A percentile compares a stretch with the other conserved stretches of the same genome.
Evolutionary conservation across 2,329 filamentous ascomycete species (phyloP).

Genomic region (Ceratocystiopsis minuta): DNA sequence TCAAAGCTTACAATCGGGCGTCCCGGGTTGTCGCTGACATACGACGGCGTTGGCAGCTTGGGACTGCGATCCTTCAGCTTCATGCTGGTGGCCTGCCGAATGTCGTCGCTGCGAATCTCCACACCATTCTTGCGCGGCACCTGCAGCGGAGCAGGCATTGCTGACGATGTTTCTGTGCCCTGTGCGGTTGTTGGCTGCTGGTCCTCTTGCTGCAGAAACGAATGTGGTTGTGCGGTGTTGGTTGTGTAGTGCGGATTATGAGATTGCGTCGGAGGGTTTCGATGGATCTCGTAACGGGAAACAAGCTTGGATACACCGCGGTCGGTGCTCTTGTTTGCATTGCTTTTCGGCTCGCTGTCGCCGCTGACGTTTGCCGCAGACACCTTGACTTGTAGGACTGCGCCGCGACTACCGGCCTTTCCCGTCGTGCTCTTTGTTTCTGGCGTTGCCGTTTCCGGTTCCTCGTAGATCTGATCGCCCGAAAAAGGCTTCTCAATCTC

Average conservation of each 20-base stretch:
- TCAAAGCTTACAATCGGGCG: slow-evolving; percentile 97
- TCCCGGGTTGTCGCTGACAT: slow-evolving; percentile 77
- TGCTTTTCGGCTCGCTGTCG: slow-evolving; percentile 22
- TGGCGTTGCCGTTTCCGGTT: slow-evolving; percentile 40
- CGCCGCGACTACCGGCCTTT: too few relatives aligned
- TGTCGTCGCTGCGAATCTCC: slow-evolving; percentile 74
- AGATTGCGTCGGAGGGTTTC: slow-evolving; percentile 67
- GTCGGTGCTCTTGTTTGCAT: background rate
- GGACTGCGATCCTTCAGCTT: slow-evolving; percentile 68
- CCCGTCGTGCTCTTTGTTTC: slow-evolving; percentile 4
- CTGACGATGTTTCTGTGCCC: slow-evolving; percentile 9
- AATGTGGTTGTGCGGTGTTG: slow-evolving; percentile 28
- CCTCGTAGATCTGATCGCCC: slow-evolving; percentile 75
- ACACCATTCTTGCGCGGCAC: slow-evolving; percentile 55
- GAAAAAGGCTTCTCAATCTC: slow-evolving; percentile 50
- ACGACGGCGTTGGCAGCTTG: slow-evolving; percentile 72
- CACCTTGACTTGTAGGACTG: too few relatives aligned
- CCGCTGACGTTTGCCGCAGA: slow-evolving; percentile 26
- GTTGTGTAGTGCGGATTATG: slow-evolving; percentile 63
- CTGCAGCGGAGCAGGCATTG: slow-evolving; percentile 16
- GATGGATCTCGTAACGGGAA: slow-evolving; percentile 48
- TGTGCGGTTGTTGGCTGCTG: background rate
- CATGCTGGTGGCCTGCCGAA: slow-evolving; percentile 80
- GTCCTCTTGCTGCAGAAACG: background rate
- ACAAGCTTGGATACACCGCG: slow-evolving; percentile 21